Percentiles rank a stretch among this genome's conserved stretches.
Evolutionary conservation across 179 eudicot species (phyloP).

Genomic region (Patellifolia procumbens): DNA sequence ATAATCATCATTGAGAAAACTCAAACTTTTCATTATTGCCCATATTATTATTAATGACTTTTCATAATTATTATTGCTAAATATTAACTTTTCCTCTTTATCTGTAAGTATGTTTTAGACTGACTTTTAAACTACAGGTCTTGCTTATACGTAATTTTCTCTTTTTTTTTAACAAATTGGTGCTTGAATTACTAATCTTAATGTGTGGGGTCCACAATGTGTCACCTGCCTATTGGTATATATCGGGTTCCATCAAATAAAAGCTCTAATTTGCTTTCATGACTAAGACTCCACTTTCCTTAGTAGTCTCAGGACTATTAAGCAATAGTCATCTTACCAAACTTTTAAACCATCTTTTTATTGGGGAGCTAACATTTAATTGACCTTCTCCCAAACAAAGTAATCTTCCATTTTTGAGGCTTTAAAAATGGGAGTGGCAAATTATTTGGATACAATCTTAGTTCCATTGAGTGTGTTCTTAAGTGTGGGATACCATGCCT

Average conservation of each 20-base stretch:
- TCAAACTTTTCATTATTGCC: no score
- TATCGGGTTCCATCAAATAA: slow-evolving; percentile 17
- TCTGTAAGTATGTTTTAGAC: no score
- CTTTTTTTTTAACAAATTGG: not conserved
- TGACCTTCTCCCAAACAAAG: not conserved
- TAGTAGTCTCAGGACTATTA: slow-evolving; percentile 2
- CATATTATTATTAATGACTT: no score
- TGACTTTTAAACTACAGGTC: no score
- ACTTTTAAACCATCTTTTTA: slow-evolving; percentile 3
- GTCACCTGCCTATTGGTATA: not conserved
- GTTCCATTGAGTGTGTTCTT: slow-evolving; percentile 73
- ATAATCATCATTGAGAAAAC: no score
- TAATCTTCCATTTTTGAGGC: not conserved
- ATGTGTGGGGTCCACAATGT: slow-evolving; percentile 1
- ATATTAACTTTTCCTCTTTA: no score
- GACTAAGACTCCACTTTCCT: slow-evolving; percentile 33
- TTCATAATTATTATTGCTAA: no score
- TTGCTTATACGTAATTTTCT: no score
- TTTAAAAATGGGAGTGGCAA: slow-evolving; percentile 37
- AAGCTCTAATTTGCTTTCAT: slow-evolving; percentile 19
- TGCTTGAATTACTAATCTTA: not conserved
- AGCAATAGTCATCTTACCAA: slow-evolving; percentile 5
- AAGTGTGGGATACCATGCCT: slow-evolving; percentile 75
- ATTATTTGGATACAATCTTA: slow-evolving; percentile 65
- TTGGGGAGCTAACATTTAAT: not conserved